phyloP scores from a whole-genome alignment of 345 rosid genomes.

The Microcos paniculata region DNA sequence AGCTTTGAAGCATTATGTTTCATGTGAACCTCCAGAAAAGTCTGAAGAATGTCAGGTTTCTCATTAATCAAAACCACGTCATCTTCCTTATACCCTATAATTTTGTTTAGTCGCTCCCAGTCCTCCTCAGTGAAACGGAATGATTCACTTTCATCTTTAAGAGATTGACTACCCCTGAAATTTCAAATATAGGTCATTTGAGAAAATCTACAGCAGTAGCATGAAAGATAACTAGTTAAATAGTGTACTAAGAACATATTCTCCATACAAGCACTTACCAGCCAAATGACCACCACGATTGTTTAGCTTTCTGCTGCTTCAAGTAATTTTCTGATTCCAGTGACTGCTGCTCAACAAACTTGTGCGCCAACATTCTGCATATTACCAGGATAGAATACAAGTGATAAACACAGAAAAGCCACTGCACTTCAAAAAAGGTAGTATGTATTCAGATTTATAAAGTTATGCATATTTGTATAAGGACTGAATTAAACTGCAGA shows the following conservation, averaged over 20 bases:
- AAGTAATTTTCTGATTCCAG: slow-evolving; percentile 48
- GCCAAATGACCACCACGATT: slow-evolving; percentile 97
- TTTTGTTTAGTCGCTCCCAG: slow-evolving; percentile 82
- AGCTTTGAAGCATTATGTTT: slow-evolving; percentile 94
- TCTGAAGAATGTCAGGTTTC: slow-evolving; percentile 69
- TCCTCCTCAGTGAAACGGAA: slow-evolving; percentile 80
- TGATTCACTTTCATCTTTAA: slow-evolving; percentile 69
- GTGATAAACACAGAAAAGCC: slow-evolving; percentile 4
- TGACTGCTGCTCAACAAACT: slow-evolving; percentile 76
- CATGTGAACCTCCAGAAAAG: slow-evolving; percentile 81
- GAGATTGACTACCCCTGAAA: slow-evolving; percentile 61
- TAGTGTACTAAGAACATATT: neutral
- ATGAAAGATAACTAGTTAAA: neutral
- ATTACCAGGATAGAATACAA: neutral
- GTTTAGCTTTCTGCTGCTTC: slow-evolving; percentile 65
- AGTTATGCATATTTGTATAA: neutral
- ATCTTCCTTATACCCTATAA: slow-evolving; percentile 89
- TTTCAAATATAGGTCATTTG: slow-evolving; percentile 23
- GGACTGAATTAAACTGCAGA: neutral
- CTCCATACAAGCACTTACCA: slow-evolving; percentile 44
- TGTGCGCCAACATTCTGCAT: slow-evolving; percentile 95
- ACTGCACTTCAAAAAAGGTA: neutral
- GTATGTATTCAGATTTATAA: neutral
- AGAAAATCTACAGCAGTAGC: neutral
- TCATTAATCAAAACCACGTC: slow-evolving; percentile 44